A percentile compares a stretch with the other conserved stretches of the same genome.
phyloP scores from a whole-genome alignment of 805 yeast genomes.

The Nakazawaea wyomingensis region DNA sequence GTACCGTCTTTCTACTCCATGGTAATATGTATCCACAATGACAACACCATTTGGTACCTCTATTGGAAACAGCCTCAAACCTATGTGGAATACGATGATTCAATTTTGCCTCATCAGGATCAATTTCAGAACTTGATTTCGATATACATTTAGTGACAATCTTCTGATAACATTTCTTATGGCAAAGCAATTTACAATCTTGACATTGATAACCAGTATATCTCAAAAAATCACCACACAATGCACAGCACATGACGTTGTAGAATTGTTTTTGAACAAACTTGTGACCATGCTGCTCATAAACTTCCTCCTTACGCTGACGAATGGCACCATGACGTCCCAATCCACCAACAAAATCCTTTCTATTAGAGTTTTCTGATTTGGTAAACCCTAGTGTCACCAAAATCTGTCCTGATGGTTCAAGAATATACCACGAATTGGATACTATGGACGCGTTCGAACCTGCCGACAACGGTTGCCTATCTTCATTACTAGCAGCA shows the following conservation, averaged over 20 bases:
- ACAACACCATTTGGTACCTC: conserved; percentile 99
- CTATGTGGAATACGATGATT: conserved; percentile 97
- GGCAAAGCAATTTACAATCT: conserved; percentile 77
- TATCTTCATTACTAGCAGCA: neutral
- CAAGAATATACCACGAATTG: conserved; percentile 84
- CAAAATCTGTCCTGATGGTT: conserved; percentile 89
- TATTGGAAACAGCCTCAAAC: conserved; percentile 85
- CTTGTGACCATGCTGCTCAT: conserved; percentile 95
- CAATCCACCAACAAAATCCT: conserved; percentile 53
- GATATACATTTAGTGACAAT: conserved; percentile 83
- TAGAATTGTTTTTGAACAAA: conserved; percentile 94
- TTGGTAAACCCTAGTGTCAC: conserved; percentile 78
- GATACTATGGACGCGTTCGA: conserved; percentile 34
- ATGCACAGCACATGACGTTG: conserved; percentile 94
- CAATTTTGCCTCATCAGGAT: conserved; percentile 71
- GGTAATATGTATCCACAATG: conserved; percentile 97
- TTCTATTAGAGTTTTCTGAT: conserved; percentile 38
- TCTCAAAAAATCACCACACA: conserved; percentile 92
- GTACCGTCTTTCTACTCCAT: conserved; percentile 87
- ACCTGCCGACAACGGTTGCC: conserved; percentile 11
- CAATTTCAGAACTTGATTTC: conserved; percentile 63
- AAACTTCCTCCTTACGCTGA: conserved; percentile 84
- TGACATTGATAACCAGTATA: conserved; percentile 85
- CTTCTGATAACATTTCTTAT: conserved; percentile 73
- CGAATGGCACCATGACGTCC: conserved; percentile 98